A percentile compares a stretch with the other conserved stretches of the same genome.
phyloP scores from a whole-genome alignment of 2,329 filamentous ascomycete genomes.

The Torrubiella hemipterigena region DNA sequence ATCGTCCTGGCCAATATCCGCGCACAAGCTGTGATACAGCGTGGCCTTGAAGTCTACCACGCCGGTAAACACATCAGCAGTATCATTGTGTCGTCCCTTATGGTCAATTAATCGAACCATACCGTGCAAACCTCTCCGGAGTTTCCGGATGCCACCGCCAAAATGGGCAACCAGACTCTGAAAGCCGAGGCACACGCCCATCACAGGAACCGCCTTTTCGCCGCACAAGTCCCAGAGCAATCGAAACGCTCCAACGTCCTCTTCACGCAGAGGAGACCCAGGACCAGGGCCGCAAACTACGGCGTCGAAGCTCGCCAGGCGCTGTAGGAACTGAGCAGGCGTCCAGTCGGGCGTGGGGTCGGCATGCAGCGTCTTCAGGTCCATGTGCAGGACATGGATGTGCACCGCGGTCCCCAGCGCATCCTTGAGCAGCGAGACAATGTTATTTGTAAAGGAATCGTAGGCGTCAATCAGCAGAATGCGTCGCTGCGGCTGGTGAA shows the following conservation, averaged over 20 bases:
- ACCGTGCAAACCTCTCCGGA: conserved; percentile 69
- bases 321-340: conserved; percentile 23
- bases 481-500: too few species aligned
- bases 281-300: conserved; percentile 87
- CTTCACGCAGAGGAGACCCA: conserved; percentile 57
- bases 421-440: conserved; percentile 67
- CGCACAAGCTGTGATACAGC: conserved; percentile 60
- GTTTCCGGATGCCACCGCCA: conserved; percentile 52
- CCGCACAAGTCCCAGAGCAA: conserved; percentile 59
- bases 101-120: conserved; percentile 62
- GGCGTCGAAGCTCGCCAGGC: conserved; percentile 57
- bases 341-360: conserved; percentile 38
- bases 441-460: conserved; percentile 95
- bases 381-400: conserved; percentile 25
- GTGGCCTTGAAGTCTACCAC: conserved; percentile 55
- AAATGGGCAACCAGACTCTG: conserved; percentile 65
- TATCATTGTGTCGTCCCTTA: conserved; percentile 7
- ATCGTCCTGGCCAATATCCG: conserved; percentile 37
- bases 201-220: conserved; percentile 54
- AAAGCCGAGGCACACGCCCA: conserved; percentile 85
- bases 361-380: conserved; percentile 49
- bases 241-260: conserved; percentile 74
- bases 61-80: conserved; percentile 51
- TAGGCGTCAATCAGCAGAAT: conserved; percentile 92
- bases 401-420: conserved; percentile 56